Conservation (phyloP, 2,329 filamentous ascomycete genomes). For the Fusarium austroafricanum region DNA sequence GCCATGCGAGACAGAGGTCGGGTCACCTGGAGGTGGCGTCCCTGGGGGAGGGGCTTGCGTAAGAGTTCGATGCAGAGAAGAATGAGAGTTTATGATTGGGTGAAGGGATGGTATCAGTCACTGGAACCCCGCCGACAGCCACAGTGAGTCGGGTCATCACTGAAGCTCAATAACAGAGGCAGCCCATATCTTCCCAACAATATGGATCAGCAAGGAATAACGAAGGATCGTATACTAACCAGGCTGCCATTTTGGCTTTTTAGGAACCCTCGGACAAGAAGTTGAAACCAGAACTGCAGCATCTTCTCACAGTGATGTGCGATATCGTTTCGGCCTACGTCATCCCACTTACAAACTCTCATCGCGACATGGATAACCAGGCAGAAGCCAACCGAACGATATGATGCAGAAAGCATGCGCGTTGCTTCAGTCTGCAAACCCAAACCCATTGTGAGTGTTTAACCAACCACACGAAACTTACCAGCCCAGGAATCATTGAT, state of each 20-base stretch:
- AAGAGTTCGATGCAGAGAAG: constrained; percentile 16
- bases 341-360: constrained; percentile 13
- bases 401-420: neutral
- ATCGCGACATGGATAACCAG: constrained; percentile 7
- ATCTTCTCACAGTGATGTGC: neutral
- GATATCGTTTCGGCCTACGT: constrained; percentile 9
- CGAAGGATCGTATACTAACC: too few relatives aligned
- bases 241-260: neutral
- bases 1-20: constrained; percentile 6
- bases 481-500: neutral
- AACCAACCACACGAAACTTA: neutral
- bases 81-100: constrained; percentile 15
- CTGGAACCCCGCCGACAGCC: constrained; percentile 22
- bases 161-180: constrained; percentile 25
- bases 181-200: constrained; percentile 2
- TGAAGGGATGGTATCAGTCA: constrained; percentile 8
- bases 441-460: neutral
- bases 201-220: neutral
- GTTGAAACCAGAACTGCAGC: neutral
- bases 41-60: constrained; percentile 41
- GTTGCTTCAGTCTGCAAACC: neutral
- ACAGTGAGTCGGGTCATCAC: constrained; percentile 31
- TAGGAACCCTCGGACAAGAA: neutral
- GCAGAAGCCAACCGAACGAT: constrained; percentile 6
- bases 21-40: constrained; percentile 39